Percentiles rank a stretch among this genome's conserved stretches.
These are phyloP conservation scores for Colletotrichum echinochloae DNA, from an alignment of 2,329 filamentous ascomycete species.

Conservation along the genomic window DNA sequence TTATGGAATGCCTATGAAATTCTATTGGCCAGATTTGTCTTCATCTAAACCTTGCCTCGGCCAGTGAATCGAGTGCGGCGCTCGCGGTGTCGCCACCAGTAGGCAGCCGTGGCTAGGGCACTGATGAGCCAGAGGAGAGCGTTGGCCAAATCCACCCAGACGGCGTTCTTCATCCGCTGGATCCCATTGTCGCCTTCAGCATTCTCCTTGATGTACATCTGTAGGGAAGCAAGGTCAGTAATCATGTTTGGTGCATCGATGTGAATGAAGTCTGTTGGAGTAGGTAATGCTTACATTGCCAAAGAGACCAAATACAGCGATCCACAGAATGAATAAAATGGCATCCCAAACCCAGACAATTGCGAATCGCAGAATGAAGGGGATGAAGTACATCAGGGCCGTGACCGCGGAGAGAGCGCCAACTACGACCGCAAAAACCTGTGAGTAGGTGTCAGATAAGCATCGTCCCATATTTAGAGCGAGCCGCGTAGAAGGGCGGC, in stretches of 20 bases:
- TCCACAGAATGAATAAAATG: conserved; percentile 82
- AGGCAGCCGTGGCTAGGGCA: conserved; percentile 63
- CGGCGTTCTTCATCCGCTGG: conserved; percentile 84
- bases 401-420: conserved; percentile 75
- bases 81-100: conserved; percentile 70
- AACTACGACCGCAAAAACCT: conserved; percentile 80
- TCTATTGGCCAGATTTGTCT: conserved; percentile 18
- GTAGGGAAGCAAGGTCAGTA: conserved; percentile 8
- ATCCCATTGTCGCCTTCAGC: conserved; percentile 73
- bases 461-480: neutral
- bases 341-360: conserved; percentile 76
- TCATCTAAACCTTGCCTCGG: conserved; percentile 63
- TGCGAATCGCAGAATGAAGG: conserved; percentile 67
- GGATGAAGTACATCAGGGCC: conserved; percentile 73
- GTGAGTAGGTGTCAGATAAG: conserved; percentile 1
- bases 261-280: neutral
- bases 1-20: neutral
- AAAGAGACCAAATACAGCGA: conserved; percentile 86
- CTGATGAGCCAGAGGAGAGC: conserved; percentile 81
- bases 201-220: conserved; percentile 79
- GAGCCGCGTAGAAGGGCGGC: neutral
- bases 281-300: conserved; percentile 63
- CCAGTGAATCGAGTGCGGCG: conserved; percentile 68
- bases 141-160: conserved; percentile 84
- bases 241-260: neutral